Evolutionary conservation across 2,329 filamentous ascomycete genomes (phyloP).

Genomic region (Colletotrichum truncatum): DNA sequence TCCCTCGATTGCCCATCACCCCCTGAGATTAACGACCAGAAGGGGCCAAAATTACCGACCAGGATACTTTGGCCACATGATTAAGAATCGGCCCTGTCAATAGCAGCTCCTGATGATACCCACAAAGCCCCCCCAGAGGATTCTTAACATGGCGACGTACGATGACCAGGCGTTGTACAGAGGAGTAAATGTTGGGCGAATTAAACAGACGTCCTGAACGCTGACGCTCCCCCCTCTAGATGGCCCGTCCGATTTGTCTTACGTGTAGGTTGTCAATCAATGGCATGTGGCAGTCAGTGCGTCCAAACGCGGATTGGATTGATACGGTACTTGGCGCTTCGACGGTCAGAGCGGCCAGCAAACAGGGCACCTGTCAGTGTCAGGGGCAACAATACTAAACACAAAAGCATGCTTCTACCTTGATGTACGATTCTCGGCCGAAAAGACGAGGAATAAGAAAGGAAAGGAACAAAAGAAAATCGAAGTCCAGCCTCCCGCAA

Average conservation of each 20-base stretch:
- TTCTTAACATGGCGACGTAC: not conserved
- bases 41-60: conserved; percentile 7
- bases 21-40: conserved; percentile 30
- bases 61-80: conserved; percentile 25
- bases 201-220: not conserved
- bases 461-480: not conserved
- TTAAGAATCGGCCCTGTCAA: conserved; percentile 13
- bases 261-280: not conserved
- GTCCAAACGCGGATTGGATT: not conserved
- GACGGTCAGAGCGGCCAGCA: not conserved
- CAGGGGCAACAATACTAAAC: not conserved
- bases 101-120: conserved; percentile 4
- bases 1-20: conserved; percentile 24
- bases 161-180: not conserved
- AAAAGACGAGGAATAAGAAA: not conserved
- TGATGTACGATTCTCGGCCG: not conserved
- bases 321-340: not conserved
- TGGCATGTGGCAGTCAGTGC: not conserved
- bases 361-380: not conserved
- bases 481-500: not conserved
- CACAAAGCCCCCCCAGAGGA: conserved; percentile 1
- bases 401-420: not conserved
- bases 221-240: not conserved
- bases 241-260: not conserved
- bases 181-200: not conserved